A percentile compares a stretch with the other conserved stretches of the same genome.
These are phyloP conservation scores for Lachancea waltii DNA, from an alignment of 805 yeast species.

Conservation along the genomic window DNA sequence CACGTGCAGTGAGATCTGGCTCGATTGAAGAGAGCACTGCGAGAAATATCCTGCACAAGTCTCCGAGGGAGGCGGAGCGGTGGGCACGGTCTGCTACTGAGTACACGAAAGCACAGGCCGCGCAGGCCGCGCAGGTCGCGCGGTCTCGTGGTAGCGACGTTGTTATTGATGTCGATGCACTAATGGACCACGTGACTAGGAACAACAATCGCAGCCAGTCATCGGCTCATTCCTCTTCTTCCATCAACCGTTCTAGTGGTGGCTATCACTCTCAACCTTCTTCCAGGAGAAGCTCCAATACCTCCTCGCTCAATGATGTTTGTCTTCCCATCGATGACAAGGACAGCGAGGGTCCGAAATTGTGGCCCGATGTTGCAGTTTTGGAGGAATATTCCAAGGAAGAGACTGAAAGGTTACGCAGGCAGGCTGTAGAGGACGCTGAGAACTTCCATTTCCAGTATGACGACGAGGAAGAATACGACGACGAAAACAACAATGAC, in stretches of 20 bases:
- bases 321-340: constrained; percentile 74
- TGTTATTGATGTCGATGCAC: constrained; percentile 31
- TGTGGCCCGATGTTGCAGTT: constrained; percentile 81
- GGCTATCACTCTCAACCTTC: constrained; percentile 39
- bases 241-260: constrained; percentile 18
- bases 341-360: constrained; percentile 18
- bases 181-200: constrained; percentile 26
- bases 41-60: neutral
- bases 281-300: constrained; percentile 39
- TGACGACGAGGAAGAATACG: constrained; percentile 28
- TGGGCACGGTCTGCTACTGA: constrained; percentile 4
- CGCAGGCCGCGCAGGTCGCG: neutral
- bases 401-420: constrained; percentile 48
- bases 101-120: no score
- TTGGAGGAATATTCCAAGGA: constrained; percentile 71
- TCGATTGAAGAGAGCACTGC: neutral
- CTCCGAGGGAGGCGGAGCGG: constrained; percentile 8
- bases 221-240: constrained; percentile 3
- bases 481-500: constrained; percentile 29
- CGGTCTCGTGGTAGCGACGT: constrained; percentile 19
- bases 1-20: constrained; percentile 1
- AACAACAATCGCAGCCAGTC: constrained; percentile 5
- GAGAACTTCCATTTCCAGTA: constrained; percentile 35
- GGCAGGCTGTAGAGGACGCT: constrained; percentile 36
- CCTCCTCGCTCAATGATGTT: constrained; percentile 83